Evolutionary conservation across 768 basidiomycete genomes (phyloP).

Genomic region (Phylloporus sp.): DNA sequence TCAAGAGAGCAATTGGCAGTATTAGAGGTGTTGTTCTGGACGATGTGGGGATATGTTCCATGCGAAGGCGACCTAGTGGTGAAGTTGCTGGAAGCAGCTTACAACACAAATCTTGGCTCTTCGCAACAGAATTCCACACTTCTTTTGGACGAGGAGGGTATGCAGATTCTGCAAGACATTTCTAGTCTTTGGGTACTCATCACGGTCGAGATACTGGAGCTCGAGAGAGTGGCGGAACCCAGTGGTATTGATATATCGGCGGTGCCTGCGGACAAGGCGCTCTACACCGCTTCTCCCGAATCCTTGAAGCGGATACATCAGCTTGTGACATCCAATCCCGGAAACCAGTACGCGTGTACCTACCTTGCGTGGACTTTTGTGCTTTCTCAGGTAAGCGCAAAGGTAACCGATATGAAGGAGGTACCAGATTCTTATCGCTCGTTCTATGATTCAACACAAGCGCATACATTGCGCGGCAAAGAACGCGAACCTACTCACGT

Average conservation of each 20-base stretch:
- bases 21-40: slow-evolving; percentile 86
- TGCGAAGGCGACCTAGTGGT: slow-evolving; percentile 63
- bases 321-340: slow-evolving; percentile 54
- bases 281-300: slow-evolving; percentile 60
- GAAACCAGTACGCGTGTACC: slow-evolving; percentile 64
- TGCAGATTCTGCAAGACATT: slow-evolving; percentile 60
- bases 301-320: slow-evolving; percentile 66
- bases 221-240: slow-evolving; percentile 63
- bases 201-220: slow-evolving; percentile 73
- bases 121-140: slow-evolving; percentile 59
- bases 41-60: slow-evolving; percentile 73
- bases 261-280: slow-evolving; percentile 42
- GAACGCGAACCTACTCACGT: slow-evolving; percentile 53
- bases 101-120: slow-evolving; percentile 60
- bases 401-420: slow-evolving; percentile 44
- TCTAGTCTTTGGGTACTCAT: slow-evolving; percentile 77
- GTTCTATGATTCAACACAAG: slow-evolving; percentile 53
- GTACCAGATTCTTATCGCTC: slow-evolving; percentile 51
- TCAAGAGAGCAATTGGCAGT: slow-evolving; percentile 73
- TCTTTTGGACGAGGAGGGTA: slow-evolving; percentile 72
- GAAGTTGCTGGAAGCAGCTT: slow-evolving; percentile 61
- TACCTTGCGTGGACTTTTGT: slow-evolving; percentile 86
- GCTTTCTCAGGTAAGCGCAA: slow-evolving; percentile 56
- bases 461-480: slow-evolving; percentile 43
- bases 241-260: slow-evolving; percentile 49